A percentile compares a stretch with the other conserved stretches of the same genome.
Conservation (phyloP, 306 rosid species). For the Spatholobus suberectus region DNA sequence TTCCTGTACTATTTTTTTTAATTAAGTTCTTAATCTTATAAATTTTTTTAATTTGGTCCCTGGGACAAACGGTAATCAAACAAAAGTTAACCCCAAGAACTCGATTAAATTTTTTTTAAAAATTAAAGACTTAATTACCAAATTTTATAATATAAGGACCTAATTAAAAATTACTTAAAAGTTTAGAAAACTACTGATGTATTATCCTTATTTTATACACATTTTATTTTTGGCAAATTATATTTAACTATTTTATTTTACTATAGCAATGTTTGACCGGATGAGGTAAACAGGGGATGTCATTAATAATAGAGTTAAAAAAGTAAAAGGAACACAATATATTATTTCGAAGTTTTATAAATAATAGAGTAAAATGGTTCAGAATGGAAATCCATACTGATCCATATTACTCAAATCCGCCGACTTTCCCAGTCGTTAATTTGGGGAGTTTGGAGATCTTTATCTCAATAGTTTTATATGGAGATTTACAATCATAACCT, state of each 20-base stretch:
- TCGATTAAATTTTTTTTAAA: too few species aligned
- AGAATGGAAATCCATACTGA: not conserved
- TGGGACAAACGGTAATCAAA: too few species aligned
- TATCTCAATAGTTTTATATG: not conserved
- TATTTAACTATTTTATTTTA: not conserved
- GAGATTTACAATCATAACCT: not conserved
- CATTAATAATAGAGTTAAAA: not conserved
- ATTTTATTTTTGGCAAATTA: not conserved
- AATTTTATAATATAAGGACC: too few species aligned
- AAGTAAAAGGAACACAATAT: not conserved
- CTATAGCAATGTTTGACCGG: not conserved
- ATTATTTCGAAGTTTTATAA: not conserved
- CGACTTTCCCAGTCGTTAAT: not conserved
- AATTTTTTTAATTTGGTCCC: too few species aligned
- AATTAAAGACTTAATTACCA: too few species aligned
- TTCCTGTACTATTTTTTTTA: too few species aligned
- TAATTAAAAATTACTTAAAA: too few species aligned
- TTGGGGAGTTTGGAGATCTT: not conserved
- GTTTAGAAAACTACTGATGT: too few species aligned
- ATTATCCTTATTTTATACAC: not conserved
- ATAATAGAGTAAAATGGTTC: not conserved
- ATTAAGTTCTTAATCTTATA: too few species aligned
- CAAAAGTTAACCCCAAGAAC: too few species aligned
- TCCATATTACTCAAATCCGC: not conserved
- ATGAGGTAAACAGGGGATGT: not conserved